Percentiles rank a stretch among this genome's conserved stretches.
These are phyloP conservation scores for Mycena epipterygia DNA, from an alignment of 768 basidiomycete species.

Conservation along the genomic window DNA sequence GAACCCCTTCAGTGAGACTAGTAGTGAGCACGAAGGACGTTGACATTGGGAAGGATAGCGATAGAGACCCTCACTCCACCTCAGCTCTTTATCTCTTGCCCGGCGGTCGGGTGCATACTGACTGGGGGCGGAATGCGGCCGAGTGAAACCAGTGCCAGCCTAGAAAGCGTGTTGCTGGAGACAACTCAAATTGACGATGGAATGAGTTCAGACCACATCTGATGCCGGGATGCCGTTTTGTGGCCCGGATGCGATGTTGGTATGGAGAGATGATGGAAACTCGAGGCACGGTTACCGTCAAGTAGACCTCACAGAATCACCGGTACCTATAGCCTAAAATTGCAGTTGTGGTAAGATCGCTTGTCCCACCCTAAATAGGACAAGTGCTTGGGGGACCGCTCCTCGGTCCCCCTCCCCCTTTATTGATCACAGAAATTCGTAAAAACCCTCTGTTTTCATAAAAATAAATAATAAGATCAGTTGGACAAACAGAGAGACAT, in stretches of 20 bases:
- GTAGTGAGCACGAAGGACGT: constrained; percentile 2
- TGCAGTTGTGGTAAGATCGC: too few relatives aligned
- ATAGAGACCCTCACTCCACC: not conserved
- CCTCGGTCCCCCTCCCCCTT: too few relatives aligned
- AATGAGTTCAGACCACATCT: not conserved
- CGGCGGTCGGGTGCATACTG: not conserved
- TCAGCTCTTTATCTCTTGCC: not conserved
- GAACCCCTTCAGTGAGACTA: constrained; percentile 9
- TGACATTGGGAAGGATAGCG: not conserved
- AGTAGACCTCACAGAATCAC: too few relatives aligned
- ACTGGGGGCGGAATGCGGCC: constrained; percentile 1
- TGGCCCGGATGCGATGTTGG: constrained; percentile 4
- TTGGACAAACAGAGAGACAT: too few relatives aligned
- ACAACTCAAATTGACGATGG: not conserved
- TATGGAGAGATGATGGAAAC: not conserved
- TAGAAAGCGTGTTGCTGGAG: not conserved
- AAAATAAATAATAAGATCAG: too few relatives aligned
- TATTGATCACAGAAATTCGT: too few relatives aligned
- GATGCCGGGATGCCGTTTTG: not conserved
- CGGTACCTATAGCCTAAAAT: too few relatives aligned
- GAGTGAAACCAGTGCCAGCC: not conserved
- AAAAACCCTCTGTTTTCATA: too few relatives aligned
- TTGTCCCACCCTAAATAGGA: too few relatives aligned
- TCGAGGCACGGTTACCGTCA: too few relatives aligned
- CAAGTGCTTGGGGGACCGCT: too few relatives aligned